Evolutionary conservation across 192 early-diverging fungal species (phyloP).

Genomic region (Helicostylum pulchrum): DNA sequence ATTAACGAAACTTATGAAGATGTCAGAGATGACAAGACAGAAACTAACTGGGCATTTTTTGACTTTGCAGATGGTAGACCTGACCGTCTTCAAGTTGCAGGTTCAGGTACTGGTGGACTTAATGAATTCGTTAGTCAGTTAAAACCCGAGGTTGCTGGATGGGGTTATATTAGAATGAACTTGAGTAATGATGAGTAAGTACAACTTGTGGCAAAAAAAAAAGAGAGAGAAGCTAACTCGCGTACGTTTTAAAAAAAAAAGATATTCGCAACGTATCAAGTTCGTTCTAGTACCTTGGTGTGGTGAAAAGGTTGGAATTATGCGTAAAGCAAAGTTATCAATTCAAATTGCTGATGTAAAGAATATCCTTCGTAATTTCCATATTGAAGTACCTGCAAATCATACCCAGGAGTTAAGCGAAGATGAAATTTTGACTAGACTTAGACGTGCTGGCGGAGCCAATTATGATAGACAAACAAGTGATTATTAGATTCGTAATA

Average conservation of each 20-base stretch:
- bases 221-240: not conserved
- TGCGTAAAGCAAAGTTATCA: slow-evolving; percentile 76
- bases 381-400: slow-evolving; percentile 69
- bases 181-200: slow-evolving; percentile 50
- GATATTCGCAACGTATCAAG: slow-evolving; percentile 58
- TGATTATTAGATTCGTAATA: slow-evolving; percentile 29
- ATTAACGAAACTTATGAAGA: slow-evolving; percentile 49
- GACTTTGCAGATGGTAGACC: slow-evolving; percentile 39
- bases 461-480: slow-evolving; percentile 49
- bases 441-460: slow-evolving; percentile 66
- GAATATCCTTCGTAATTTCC: slow-evolving; percentile 61
- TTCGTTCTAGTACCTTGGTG: slow-evolving; percentile 69
- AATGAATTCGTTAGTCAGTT: slow-evolving; percentile 58
- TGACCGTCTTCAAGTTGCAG: slow-evolving; percentile 38
- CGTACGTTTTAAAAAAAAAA: slow-evolving; percentile 25
- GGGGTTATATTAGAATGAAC: slow-evolving; percentile 69
- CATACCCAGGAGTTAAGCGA: slow-evolving; percentile 59
- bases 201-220: not conserved
- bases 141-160: slow-evolving; percentile 65
- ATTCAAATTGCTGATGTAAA: slow-evolving; percentile 80
- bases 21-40: slow-evolving; percentile 53
- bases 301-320: slow-evolving; percentile 64
- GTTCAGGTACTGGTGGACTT: slow-evolving; percentile 53
- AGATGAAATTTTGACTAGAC: slow-evolving; percentile 52
- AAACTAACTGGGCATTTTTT: slow-evolving; percentile 51